Base-by-base conservation (phyloP, 441 rosid genomes). In the Pelargonium fulgidum region DNA sequence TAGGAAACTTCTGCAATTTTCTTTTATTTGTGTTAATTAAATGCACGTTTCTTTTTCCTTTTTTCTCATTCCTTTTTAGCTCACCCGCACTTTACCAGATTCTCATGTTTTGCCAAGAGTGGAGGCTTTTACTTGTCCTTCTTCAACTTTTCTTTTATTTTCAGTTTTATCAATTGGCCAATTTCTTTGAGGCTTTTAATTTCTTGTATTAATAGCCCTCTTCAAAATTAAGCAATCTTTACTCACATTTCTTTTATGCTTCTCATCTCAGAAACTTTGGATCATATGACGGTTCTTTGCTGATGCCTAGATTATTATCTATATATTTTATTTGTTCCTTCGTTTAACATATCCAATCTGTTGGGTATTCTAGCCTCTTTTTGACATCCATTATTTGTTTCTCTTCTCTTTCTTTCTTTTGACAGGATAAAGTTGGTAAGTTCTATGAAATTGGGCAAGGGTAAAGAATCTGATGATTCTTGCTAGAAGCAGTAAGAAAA, bases 351-450 rank as follows among this genome's bases (percentile, higher is more conserved):
- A 59, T 61, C 14, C 64, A 61, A 24, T 11, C 68, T 58, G 41
- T n/a, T 69, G 41, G 62, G 7, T 63, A 10, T 41, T 41, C 19
- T 70, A 1, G 5, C 41, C 48, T 20, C 62, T 11, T 68, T 62
- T 74, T 29, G 44, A 65, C 66, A 54, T 56, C 75, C 16, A 69
- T 62, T 68, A 47, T 68, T 41, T 66, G 64, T 69, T 14, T 17
- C 52, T 54, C 45, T 67, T 66, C 67, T 33, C 64, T 52, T 26
- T 24, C 70, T 76, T 74, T 76, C 52, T 69, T 73, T 80, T 73
- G 68, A 75, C 96, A 93, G 95, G 96, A 91, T 83, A 91, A 93
- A 91, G 92, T 89, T 75, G 96, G 97, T 91, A 89, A 88, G 96
- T 86, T 72, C 48, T 64, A 58, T 76, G 73, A 64, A 79, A 76